Conservation (phyloP, 106 monocot genomes). For the Apostasia ramifera region DNA sequence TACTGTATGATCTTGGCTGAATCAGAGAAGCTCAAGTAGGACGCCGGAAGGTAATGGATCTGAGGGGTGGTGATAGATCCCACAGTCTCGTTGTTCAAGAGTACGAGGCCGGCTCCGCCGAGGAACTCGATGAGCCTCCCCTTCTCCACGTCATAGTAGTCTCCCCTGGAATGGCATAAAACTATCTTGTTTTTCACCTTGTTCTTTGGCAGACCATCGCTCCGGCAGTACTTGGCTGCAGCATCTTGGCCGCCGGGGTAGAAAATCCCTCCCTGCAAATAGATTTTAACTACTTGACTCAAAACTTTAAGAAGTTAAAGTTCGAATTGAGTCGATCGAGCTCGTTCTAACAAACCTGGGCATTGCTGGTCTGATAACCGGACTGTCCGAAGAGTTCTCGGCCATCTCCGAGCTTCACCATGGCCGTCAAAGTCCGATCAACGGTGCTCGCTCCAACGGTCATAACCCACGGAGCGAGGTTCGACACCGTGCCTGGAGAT, state of each 20-base stretch:
- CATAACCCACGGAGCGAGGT: constrained; percentile 20
- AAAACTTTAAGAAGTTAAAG: no score
- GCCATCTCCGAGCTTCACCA: constrained; percentile 17
- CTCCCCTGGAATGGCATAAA: not conserved
- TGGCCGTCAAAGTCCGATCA: constrained; percentile 9
- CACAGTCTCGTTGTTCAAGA: no score
- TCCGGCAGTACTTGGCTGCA: not conserved
- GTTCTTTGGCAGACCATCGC: not conserved
- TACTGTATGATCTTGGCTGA: constrained; percentile 6
- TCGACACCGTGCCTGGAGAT: not conserved
- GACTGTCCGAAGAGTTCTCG: constrained; percentile 25
- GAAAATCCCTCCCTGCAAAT: not conserved
- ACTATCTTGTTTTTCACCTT: constrained; percentile 1
- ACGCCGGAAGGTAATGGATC: constrained; percentile 17
- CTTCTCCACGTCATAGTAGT: not conserved
- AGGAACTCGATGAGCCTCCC: not conserved
- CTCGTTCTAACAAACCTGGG: no score
- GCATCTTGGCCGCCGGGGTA: not conserved
- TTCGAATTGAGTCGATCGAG: no score
- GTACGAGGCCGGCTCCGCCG: not conserved
- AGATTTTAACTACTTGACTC: not conserved
- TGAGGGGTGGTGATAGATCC: no score
- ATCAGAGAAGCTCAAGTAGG: constrained; percentile 19
- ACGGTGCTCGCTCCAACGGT: constrained; percentile 12
- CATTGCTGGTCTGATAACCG: constrained; percentile 8